These are phyloP conservation scores for Calendula officinalis DNA, from an alignment of 129 eudicot species.

Conservation along the genomic window DNA sequence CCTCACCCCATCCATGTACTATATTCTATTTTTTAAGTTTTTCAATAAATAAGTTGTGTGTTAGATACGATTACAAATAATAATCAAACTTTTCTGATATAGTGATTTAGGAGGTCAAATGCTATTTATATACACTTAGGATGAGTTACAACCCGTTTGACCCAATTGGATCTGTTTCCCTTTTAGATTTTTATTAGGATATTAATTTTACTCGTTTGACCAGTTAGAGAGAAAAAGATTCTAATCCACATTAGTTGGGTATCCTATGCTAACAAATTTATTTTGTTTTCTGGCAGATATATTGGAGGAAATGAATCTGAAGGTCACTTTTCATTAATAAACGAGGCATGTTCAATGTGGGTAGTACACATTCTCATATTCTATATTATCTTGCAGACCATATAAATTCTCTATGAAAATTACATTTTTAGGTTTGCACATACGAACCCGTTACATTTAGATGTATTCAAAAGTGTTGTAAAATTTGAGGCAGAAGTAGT, in stretches of 20 bases:
- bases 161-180: not conserved
- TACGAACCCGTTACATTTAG: conserved; percentile 88
- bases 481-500: conserved; percentile 89
- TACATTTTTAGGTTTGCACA: conserved; percentile 89
- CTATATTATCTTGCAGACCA: not conserved
- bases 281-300: conserved; percentile 59
- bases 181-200: not conserved
- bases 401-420: conserved; percentile 3
- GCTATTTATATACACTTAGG: too few species aligned
- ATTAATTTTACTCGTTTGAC: not conserved
- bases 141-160: too few species aligned
- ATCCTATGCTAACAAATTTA: conserved; percentile 20
- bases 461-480: conserved; percentile 83
- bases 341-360: conserved; percentile 99
- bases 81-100: too few species aligned
- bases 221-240: not conserved
- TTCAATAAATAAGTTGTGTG: too few species aligned
- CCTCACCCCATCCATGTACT: too few species aligned
- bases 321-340: conserved; percentile 93
- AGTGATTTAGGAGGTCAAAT: too few species aligned
- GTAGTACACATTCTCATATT: conserved; percentile 73
- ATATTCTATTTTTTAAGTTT: too few species aligned
- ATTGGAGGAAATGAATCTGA: conserved; percentile 93
- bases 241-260: conserved; percentile 4
- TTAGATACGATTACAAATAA: too few species aligned